These are phyloP conservation scores for Penicillium mononematosum DNA, from an alignment of 495 filamentous ascomycete genomes.

Conservation along the genomic window DNA sequence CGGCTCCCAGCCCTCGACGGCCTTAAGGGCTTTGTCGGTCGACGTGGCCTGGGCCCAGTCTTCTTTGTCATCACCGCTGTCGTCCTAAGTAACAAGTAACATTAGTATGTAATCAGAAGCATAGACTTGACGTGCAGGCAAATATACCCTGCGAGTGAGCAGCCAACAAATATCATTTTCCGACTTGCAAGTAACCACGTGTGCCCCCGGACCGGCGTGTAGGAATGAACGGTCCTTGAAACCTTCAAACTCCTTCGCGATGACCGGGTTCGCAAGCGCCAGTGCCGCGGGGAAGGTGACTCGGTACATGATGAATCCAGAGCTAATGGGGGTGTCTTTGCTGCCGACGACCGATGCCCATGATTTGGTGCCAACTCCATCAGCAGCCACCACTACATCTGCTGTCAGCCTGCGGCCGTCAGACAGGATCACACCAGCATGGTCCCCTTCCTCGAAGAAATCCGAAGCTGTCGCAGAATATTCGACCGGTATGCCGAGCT, in stretches of 20 bases:
- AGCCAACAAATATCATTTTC: not conserved
- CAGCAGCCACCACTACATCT: slow-evolving; percentile 54
- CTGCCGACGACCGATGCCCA: slow-evolving; percentile 36
- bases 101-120: not conserved
- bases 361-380: slow-evolving; percentile 50
- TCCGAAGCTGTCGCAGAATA: slow-evolving; percentile 5
- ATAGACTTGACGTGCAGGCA: slow-evolving; percentile 14
- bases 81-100: not conserved
- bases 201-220: not conserved
- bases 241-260: slow-evolving; percentile 6
- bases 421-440: slow-evolving; percentile 42
- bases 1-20: slow-evolving; percentile 62
- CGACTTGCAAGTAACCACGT: not conserved
- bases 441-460: slow-evolving; percentile 24
- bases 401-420: slow-evolving; percentile 45
- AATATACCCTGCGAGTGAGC: slow-evolving; percentile 19
- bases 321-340: not conserved
- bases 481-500: slow-evolving; percentile 1
- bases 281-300: slow-evolving; percentile 8
- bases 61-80: not conserved
- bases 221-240: not conserved
- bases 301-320: slow-evolving; percentile 10
- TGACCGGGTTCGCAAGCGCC: slow-evolving; percentile 7
- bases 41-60: not conserved
- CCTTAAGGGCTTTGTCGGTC: slow-evolving; percentile 8